These are phyloP conservation scores for Hypoxylon lienhwacheense DNA, from an alignment of 495 filamentous ascomycete genomes.

Conservation along the genomic window DNA sequence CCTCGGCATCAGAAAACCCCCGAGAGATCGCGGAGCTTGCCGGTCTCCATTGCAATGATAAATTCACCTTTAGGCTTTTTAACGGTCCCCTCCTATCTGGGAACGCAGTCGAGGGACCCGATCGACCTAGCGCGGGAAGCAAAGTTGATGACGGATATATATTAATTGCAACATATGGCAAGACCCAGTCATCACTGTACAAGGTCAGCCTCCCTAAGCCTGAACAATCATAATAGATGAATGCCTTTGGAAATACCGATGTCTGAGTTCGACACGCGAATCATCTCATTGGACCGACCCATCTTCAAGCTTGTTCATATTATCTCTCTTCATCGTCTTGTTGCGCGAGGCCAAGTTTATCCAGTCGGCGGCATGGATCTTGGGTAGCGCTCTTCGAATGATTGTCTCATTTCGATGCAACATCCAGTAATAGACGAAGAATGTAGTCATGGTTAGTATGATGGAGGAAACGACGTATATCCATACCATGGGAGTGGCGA, in stretches of 20 bases:
- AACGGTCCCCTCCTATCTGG: neutral
- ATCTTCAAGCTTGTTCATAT: conserved; percentile 3
- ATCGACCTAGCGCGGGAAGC: neutral
- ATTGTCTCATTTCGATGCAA: conserved; percentile 24
- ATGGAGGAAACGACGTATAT: conserved; percentile 30
- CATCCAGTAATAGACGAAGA: conserved; percentile 35
- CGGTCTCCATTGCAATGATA: conserved; percentile 29
- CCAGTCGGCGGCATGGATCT: conserved; percentile 23
- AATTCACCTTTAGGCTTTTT: conserved; percentile 26
- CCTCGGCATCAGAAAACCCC: conserved; percentile 10
- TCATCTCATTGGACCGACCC: neutral
- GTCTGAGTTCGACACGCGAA: neutral
- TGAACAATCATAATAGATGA: neutral
- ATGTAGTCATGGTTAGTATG: conserved; percentile 24
- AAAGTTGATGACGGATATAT: conserved; percentile 1
- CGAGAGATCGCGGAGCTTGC: conserved; percentile 31
- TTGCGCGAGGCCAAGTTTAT: conserved; percentile 16
- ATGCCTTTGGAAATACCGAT: too few relatives aligned
- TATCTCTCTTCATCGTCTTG: conserved; percentile 5
- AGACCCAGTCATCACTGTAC: neutral
- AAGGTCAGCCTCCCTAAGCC: conserved; percentile 6
- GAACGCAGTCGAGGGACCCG: neutral
- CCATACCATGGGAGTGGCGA: conserved; percentile 31
- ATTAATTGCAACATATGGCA: conserved; percentile 2
- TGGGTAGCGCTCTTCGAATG: conserved; percentile 26